Base-by-base conservation (phyloP, 177 flowering plant genomes). In the Vitis hybrid region DNA sequence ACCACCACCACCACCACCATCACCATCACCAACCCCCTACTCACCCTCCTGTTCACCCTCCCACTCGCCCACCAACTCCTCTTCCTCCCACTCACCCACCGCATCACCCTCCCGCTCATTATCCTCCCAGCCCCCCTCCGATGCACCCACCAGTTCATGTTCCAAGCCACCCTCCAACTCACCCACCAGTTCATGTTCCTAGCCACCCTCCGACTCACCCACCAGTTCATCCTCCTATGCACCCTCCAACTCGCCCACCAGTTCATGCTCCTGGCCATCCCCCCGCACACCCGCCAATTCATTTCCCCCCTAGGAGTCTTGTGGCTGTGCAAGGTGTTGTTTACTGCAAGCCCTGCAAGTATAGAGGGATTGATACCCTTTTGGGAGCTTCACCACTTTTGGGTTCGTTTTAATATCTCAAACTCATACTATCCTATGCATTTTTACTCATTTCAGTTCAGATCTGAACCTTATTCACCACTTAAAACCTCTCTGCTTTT, bases 261-360 rank as follows among this genome's bases (percentile, higher is more conserved):
- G n/a, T 17, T 52, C 75, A 72, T 6, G 64, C 65, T 11, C 76
- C 77, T 1, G 51, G n/a, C 5, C 59, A 70, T 10, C 62, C 82
- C 1, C 79, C 81, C 4, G 40, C 52, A 17, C 56, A 52, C 11
- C 65, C 81, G 2, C 81, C 82, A 0, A 46, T 54, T 15, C 68
- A 60, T 65, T 78, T 68, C 49, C 80, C 65, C 24, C 51, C 75
- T 0, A 83, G 89, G 71, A 77, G 65, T 12, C 69, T 72, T 24
- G 78, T 84, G 1, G 91, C 89, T 1, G 89, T 91, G 3, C 87
- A 90, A 70, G 97, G 98, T 2, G 88, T 88, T 61, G 92, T 92
- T 61, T 90, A 73, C 55, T 86, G 92, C 88, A 92, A 90, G 79
- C 70, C 89, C 17, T 92, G 97, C 93, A 85, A 86, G 72, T 84